phyloP scores from a whole-genome alignment of 1,284 basidiomycete species.

The Thecaphora thlaspeos region DNA sequence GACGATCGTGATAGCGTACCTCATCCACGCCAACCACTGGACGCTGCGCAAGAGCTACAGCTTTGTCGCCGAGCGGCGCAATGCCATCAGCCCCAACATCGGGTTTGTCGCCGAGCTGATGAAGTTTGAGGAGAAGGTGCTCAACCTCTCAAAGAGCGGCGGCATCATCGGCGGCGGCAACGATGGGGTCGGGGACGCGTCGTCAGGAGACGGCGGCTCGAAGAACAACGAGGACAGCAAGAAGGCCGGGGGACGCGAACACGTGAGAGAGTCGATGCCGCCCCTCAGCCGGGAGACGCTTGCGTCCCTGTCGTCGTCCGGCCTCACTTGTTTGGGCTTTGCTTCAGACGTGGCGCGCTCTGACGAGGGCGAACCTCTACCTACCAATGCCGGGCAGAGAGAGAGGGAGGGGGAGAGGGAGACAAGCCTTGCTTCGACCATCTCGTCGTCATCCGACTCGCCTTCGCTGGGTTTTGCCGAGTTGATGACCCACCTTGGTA shows the following conservation, averaged over 20 bases:
- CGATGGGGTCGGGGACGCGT: neutral
- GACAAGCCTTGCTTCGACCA: too few species aligned
- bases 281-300: neutral
- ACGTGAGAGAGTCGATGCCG: slow-evolving; percentile 1
- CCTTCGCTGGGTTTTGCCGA: neutral
- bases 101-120: slow-evolving; percentile 96
- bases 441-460: neutral
- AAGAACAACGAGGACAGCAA: neutral
- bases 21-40: slow-evolving; percentile 96
- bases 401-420: too few species aligned
- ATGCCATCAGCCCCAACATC: slow-evolving; percentile 94
- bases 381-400: too few species aligned
- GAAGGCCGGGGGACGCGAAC: neutral
- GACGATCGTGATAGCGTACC: slow-evolving; percentile 93
- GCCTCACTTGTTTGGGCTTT: too few species aligned
- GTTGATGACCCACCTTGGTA: neutral
- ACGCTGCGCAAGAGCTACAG: slow-evolving; percentile 83
- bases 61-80: slow-evolving; percentile 83
- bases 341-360: too few species aligned
- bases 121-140: slow-evolving; percentile 76
- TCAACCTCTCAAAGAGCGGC: slow-evolving; percentile 16
- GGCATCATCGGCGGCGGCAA: slow-evolving; percentile 19
- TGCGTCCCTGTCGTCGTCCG: neutral
- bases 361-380: too few species aligned
- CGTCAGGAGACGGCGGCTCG: too few species aligned